Percentiles rank a stretch among this genome's conserved stretches.
These are phyloP conservation scores for Lachancea nothofagi DNA, from an alignment of 805 yeast species.

Conservation along the genomic window DNA sequence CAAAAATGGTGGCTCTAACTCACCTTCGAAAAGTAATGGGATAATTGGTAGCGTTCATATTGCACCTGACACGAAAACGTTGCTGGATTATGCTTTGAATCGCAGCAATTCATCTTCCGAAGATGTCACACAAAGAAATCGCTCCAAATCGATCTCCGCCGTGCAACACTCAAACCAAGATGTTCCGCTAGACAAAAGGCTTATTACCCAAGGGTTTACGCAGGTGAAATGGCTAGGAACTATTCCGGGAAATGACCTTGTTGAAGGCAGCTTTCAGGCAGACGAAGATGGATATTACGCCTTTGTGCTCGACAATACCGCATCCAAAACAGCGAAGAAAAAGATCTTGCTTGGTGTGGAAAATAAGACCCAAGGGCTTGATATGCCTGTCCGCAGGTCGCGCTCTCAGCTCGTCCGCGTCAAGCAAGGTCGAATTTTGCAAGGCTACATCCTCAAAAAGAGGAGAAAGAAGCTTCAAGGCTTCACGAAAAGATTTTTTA, in stretches of 20 bases:
- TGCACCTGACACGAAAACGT: slow-evolving; percentile 28
- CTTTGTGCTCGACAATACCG: slow-evolving; percentile 86
- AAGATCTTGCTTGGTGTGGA: slow-evolving; percentile 51
- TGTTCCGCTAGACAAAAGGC: slow-evolving; percentile 49
- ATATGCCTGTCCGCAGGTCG: slow-evolving; percentile 4
- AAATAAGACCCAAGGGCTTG: slow-evolving; percentile 9
- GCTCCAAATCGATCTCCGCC: slow-evolving; percentile 33
- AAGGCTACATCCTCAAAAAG: slow-evolving; percentile 73
- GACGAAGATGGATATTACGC: slow-evolving; percentile 65
- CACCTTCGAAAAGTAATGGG: not conserved
- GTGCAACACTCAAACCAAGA: slow-evolving; percentile 37
- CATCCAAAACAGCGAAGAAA: slow-evolving; percentile 78
- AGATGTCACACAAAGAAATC: slow-evolving; percentile 25
- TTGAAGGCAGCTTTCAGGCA: slow-evolving; percentile 58
- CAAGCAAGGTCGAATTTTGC: slow-evolving; percentile 60
- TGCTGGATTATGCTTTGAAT: slow-evolving; percentile 21
- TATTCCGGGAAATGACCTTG: slow-evolving; percentile 54
- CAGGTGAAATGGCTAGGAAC: slow-evolving; percentile 51
- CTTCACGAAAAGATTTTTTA: slow-evolving; percentile 77
- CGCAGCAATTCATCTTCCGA: slow-evolving; percentile 9
- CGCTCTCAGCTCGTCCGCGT: slow-evolving; percentile 16
- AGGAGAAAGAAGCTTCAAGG: slow-evolving; percentile 84
- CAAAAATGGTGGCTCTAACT: not conserved
- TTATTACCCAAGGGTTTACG: slow-evolving; percentile 48
- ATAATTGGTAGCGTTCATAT: slow-evolving; percentile 22